Evolutionary conservation across 2,329 filamentous ascomycete genomes (phyloP).

Genomic region (Sclerotinia glacialis): DNA sequence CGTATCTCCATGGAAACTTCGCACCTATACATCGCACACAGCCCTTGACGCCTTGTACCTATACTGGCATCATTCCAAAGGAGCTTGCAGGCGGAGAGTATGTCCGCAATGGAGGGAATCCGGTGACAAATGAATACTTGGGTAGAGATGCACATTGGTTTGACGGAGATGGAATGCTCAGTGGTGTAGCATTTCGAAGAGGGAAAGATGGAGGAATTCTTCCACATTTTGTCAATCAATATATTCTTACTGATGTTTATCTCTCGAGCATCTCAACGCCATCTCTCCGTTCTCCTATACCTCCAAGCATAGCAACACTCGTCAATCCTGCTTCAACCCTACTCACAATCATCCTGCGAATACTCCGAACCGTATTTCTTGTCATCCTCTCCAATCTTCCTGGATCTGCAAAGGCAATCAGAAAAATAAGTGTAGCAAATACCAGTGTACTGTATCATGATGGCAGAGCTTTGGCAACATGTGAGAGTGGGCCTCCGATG

Average conservation of each 20-base stretch:
- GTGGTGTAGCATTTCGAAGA: slow-evolving; percentile 59
- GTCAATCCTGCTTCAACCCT: slow-evolving; percentile 57
- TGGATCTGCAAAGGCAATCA: slow-evolving; percentile 55
- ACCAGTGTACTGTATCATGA: slow-evolving; percentile 66
- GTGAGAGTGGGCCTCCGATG: slow-evolving; percentile 69
- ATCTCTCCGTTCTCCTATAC: slow-evolving; percentile 53
- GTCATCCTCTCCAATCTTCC: slow-evolving; percentile 57
- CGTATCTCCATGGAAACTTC: slow-evolving; percentile 66
- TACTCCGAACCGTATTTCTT: slow-evolving; percentile 56
- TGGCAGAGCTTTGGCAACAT: slow-evolving; percentile 65
- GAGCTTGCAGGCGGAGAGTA: slow-evolving; percentile 69
- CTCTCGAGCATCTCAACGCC: slow-evolving; percentile 51
- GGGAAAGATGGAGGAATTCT: slow-evolving; percentile 44
- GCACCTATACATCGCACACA: slow-evolving; percentile 59
- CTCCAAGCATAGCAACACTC: slow-evolving; percentile 66
- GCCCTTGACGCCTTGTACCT: slow-evolving; percentile 55
- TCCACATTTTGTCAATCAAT: slow-evolving; percentile 68
- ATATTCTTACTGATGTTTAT: slow-evolving; percentile 64
- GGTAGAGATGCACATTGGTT: slow-evolving; percentile 69
- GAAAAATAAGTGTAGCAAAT: slow-evolving; percentile 69
- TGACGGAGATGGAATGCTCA: slow-evolving; percentile 72
- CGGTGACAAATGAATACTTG: slow-evolving; percentile 58
- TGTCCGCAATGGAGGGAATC: slow-evolving; percentile 69
- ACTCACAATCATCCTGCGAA: slow-evolving; percentile 47
- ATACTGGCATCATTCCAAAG: slow-evolving; percentile 57